These are phyloP conservation scores for Hypoxylon fragiforme DNA, from an alignment of 495 filamentous ascomycete genomes.

Conservation along the genomic window DNA sequence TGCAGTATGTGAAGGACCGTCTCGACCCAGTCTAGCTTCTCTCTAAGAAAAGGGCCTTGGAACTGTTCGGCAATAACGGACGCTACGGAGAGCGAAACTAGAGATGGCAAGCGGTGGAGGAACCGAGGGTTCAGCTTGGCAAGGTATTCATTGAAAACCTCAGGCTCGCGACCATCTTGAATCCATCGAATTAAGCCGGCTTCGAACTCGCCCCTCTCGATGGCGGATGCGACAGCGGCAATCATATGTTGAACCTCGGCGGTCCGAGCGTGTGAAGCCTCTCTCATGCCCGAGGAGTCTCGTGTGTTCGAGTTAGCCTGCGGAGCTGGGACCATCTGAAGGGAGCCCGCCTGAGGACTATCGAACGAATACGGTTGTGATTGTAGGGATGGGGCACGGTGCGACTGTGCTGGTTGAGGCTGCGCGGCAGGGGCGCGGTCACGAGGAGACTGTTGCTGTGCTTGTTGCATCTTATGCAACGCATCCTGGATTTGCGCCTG, in stretches of 20 bases:
- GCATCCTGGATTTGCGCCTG: constrained; percentile 66
- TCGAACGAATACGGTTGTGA: constrained; percentile 31
- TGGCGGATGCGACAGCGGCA: constrained; percentile 63
- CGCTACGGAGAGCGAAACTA: constrained; percentile 81
- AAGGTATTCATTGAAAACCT: constrained; percentile 82
- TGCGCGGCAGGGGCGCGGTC: constrained; percentile 21
- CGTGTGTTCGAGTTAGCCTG: constrained; percentile 43
- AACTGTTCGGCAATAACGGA: constrained; percentile 77
- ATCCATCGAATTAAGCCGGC: constrained; percentile 77
- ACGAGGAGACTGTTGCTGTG: constrained; percentile 52
- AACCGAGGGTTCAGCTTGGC: constrained; percentile 72
- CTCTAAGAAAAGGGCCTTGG: constrained; percentile 57
- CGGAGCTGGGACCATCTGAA: constrained; percentile 41
- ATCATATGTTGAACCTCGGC: constrained; percentile 67
- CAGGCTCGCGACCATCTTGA: constrained; percentile 71
- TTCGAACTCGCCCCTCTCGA: constrained; percentile 69
- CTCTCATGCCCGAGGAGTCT: constrained; percentile 50
- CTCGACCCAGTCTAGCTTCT: constrained; percentile 81
- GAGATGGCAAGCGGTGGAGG: constrained; percentile 68
- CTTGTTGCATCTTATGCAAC: constrained; percentile 58
- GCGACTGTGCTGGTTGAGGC: constrained; percentile 22
- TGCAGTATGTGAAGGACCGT: constrained; percentile 61
- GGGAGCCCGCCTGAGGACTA: constrained; percentile 33
- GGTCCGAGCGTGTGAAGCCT: constrained; percentile 51
- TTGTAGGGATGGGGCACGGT: constrained; percentile 14